Base-by-base conservation (phyloP, 305 asterid genomes). In the Withania somnifera region DNA sequence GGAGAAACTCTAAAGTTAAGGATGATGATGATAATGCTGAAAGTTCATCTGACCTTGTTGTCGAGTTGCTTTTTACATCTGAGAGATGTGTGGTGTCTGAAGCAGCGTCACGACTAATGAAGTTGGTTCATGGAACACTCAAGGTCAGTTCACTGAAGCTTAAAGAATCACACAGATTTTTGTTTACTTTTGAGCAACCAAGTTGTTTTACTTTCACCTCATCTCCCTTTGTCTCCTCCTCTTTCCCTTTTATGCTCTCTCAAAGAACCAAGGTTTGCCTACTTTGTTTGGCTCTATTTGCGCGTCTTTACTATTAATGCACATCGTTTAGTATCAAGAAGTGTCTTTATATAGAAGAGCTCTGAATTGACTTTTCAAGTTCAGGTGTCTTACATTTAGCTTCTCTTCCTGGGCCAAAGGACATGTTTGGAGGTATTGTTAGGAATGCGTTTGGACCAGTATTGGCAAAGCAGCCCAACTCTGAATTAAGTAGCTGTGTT, bases 81-180 rank as follows among this genome's bases (percentile, higher is more conserved):
- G 97, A 94, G 91, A 88, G 85, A 84, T 96, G 97, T 82, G 87
- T 90, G 85, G 92, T 91, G 82, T 93, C 99, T 80, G 92, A 86
- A 78, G 93, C 98, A 69, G 93, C 95, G 61, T 91, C 85, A 81
- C 86, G 87, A 57, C 87, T 95, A 80, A 93, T 95, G 97, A 98
- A 89, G 88, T 91, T 94, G 79, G 97, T 94, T 87, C 99, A 92
- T 85, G 94, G 90, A 85, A 90, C 89, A 60, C 97, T 95, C 77
- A 87, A 87, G 98, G 99, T 94, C 66, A 84, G 95, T 83, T 77
- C 7, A 71, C 77, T 60, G 40, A 68, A 47, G 11, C 81, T 40
- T 73, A 77, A 24, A 28, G 57, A 22, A 42, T 22, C 56, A 22
- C 14, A 64, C 14, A 47, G 20, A 52, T 20, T 10, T 52, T 67